Evolutionary conservation across 176 grass and related monocot species (phyloP).

Genomic region (Rhipidocladum racemiflorum): DNA sequence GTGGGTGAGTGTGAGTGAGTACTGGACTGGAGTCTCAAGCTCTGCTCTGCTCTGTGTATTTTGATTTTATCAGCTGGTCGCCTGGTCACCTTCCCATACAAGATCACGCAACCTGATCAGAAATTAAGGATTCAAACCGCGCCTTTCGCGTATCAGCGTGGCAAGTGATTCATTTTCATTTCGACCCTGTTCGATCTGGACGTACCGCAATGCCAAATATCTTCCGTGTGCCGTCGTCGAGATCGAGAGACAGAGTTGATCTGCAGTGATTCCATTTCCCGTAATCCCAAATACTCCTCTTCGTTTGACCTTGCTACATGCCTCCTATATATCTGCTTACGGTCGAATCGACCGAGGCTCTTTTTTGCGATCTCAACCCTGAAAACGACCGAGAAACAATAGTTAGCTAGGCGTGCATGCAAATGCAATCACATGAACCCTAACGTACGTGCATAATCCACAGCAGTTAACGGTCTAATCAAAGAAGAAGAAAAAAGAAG

Average conservation of each 20-base stretch:
- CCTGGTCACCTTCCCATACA: background rate
- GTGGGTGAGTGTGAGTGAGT: too few species aligned
- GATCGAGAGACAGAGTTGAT: too few species aligned
- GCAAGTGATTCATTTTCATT: background rate
- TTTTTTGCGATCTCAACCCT: background rate
- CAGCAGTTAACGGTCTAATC: background rate
- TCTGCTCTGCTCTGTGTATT: background rate
- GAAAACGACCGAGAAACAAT: conserved; percentile 27
- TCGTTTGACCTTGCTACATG: background rate
- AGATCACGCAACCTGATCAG: background rate
- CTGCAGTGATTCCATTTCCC: background rate
- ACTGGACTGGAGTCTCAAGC: background rate
- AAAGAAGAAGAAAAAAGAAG: too few species aligned
- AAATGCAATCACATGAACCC: background rate
- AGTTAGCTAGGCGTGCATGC: background rate
- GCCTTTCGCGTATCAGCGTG: background rate
- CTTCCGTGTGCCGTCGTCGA: background rate
- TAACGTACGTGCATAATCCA: background rate
- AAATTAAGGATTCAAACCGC: background rate
- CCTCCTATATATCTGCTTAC: background rate
- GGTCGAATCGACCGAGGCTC: too few species aligned
- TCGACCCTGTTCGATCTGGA: background rate
- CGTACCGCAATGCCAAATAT: too few species aligned
- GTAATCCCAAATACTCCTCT: background rate
- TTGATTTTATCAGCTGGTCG: background rate